Base-by-base conservation (phyloP, 345 rosid genomes). In the Eucalyptus polybractea region DNA sequence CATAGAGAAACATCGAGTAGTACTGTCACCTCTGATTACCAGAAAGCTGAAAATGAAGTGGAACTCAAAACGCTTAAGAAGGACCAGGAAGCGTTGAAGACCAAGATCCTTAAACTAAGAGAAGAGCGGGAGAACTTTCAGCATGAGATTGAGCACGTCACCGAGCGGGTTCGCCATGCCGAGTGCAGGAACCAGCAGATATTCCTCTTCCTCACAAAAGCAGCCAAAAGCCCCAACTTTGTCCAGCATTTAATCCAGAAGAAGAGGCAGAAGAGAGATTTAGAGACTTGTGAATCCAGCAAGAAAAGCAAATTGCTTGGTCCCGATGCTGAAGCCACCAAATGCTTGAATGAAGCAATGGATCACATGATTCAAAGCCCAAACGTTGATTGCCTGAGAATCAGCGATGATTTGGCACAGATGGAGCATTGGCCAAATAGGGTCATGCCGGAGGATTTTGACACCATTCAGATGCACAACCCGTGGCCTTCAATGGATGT, bases 161-260 rank as follows among this genome's bases (percentile, higher is more conserved):
- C 92, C 19, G 94, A 94, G 72, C 90, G 95, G 33, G 65, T 95
- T 67, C 91, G 42, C 16, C 87, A 80, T 24, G 92, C 93, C 2
- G 95, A 95, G 87, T 89, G 91, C 80, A 92, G 90, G 91, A 95
- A 95, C 83, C 89, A 92, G 67, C 96, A 91, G 85, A 94, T 93
- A 92, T 87, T 94, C 76, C 89, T 83, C 87, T 95, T 95, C 94
- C 92, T 93, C 13, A 72, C 89, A 49, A 95, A 92, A 89, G 91
- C 95, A 3, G 88, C 90, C 62, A 92, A 83, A 88, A 88, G 86
- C 58, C 95, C 95, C 14, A 89, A 76, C 51, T 93, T 93, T 76
- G 81, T 95, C 58, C 93, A 89, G 19, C 93, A 90, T 33, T 80
- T 95, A 85, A 86, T 91, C 37, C 93, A 67, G 87, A 94, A 88